Base-by-base conservation (phyloP, 805 yeast genomes). In the Wickerhamiella shivajii region DNA sequence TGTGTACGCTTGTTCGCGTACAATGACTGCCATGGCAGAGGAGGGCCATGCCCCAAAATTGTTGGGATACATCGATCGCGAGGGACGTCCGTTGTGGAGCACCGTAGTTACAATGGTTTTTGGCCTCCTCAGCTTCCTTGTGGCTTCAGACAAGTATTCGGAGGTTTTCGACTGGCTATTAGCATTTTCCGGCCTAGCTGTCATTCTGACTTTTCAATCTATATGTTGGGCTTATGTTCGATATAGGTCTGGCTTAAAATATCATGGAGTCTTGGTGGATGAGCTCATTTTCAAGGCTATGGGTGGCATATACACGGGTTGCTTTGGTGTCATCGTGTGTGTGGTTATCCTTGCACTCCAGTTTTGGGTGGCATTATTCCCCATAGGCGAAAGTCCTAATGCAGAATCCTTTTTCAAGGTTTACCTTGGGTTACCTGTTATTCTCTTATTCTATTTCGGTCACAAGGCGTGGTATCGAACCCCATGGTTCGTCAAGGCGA, bases 291-390 rank as follows among this genome's bases (percentile, higher is more conserved):
- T 67, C 52, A 61, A 60, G 25, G 64, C 87, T 11, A 73, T 69
- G 40, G 60, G 66, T 26, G 90, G 90, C 45, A 53, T 69, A 20
- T 52, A 50, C 42, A 84, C 85, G 28, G 72, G 87, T 0, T 55
- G 50, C 38, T 66, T 66, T 50, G 84, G 84, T 32, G 45, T 67
- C n/a, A 34, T 55, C 11, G 55, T 78, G 48, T 71, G 70, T 51
- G 18, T 66, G 13, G 47, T 73, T 27, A 70, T 78, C 41, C 57
- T 79, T 39, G 55, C 66, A 36, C 75, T 78, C 12, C 81, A 78
- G 57, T 75, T 78, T 61, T 78, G 81, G 77, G 63, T 73, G 36
- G 80, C 84, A 9, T 52, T 75, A 25, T 76, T 60, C 61, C 90
- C 90, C 37, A 47, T 73, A 29, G 71, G 71, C 10, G 24, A 20